Evolutionary conservation across 495 filamentous ascomycete genomes (phyloP), one percentile per base, ranked within the genome.

Genomic region (Clohesyomyces aquaticus): DNA sequence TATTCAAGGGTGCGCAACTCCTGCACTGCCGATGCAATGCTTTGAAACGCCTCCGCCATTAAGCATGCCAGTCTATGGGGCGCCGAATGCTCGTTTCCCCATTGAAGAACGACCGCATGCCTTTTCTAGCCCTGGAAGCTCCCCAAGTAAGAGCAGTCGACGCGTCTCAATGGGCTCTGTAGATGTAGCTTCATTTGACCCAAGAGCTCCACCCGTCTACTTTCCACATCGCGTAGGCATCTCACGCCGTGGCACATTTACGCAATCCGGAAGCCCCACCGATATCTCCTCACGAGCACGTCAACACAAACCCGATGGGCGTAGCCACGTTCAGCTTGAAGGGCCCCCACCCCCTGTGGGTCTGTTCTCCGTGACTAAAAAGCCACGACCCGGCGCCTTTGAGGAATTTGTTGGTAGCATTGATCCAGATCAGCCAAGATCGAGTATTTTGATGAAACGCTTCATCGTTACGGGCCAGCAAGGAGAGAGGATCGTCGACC

Each of bases 341-440:
- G 52, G 52, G 22, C 52, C 52, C 3, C 29, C 23, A 22, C 52
- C 29, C n/a, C 29, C 52, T 43, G 19, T 55, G 6, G 52, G 52
- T 1, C 12, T 42, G n/a, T 55, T 55, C 18, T 42, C 52, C 23
- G 32, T 28, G 23, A 4, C 32, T 1, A 25, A 25, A 22, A 2
- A 18, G 43, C 43, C 43, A 6, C 43, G 21, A 8, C 43, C 43
- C 4, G 43, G 16, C 8, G 8, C 43, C 19, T n/a, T 47, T 23
- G 14, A 47, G 4, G 21, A 23, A 18, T 4, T 47, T n/a, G 32
- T 38, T 4, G 43, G 43, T n/a, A 47, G 8, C 14, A 42, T 55
- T 8, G 52, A 55, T 42, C 28, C 52, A 1, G 26, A 21, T 23
- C 52, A 18, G 10, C 28, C 52, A 19, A 9, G 8, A 4, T 55